Evolutionary conservation across 345 rosid species (phyloP), one percentile per base, ranked within the genome.

Genomic region (Acer negundo): DNA sequence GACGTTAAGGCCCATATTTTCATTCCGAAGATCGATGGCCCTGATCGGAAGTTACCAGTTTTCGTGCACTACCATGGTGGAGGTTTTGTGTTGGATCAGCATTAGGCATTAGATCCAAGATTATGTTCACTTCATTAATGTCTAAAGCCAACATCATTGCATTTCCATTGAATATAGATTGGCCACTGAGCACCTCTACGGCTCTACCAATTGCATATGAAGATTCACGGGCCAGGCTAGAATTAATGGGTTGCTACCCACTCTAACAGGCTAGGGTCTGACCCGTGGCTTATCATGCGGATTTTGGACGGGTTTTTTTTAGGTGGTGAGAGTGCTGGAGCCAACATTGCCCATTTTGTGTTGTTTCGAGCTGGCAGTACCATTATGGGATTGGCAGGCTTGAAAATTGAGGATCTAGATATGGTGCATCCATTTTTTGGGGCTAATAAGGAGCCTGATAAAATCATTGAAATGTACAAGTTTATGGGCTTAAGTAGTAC

Each of bases 401-500:
- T 77, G 20, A 81, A 62, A 75, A 69, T 85, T 7, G 67, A 67
- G 1, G 79, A 71, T 19, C 64, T 81, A 61, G 46, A 81, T 22
- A 47, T 85, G 15, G 79, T 78, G 19, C 86, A 84, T 23, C 87
- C 87, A 7, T 86, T 42, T 78, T 89, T 89, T 31, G 87, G 31
- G 79, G 81, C 44, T 28, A 28, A 73, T 8, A 53, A 83, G 1
- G 73, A 74, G 53, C 80, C 49, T 0, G 88, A 82, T 24, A 59
- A 74, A 20, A 79, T 89, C 75, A 70, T 78, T 28, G 31, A 28
- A 28, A 28, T 28, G 31, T 2, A 28, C 70, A 35, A 59, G 55
- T 63, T 53, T 63, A 24, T 86, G 71, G 77, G 74, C 38, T 88
- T 88, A 0, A 35, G 78, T 4, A 89, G 87, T 40, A 64, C 70